Percentiles rank a stretch among this genome's conserved stretches.
Conservation (phyloP, 2,329 filamentous ascomycete genomes). For the Xylaria sp. region DNA sequence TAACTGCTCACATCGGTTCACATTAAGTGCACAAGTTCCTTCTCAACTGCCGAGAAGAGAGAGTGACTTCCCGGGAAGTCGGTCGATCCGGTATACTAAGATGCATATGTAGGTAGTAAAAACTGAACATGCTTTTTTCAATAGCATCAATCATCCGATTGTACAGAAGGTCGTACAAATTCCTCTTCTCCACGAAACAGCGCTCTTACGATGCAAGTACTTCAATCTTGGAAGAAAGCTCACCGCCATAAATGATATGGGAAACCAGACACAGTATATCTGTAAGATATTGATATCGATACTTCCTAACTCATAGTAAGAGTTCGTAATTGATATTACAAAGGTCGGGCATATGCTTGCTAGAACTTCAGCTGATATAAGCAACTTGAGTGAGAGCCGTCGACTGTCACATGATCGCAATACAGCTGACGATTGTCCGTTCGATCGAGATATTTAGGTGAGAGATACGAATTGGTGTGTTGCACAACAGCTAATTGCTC, state of each 20-base stretch:
- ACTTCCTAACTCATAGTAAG: not conserved
- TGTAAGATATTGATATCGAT: not conserved
- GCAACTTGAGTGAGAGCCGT: not conserved
- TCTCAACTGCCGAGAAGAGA: too few relatives aligned
- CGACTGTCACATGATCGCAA: not conserved
- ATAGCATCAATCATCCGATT: not conserved
- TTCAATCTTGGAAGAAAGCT: not conserved
- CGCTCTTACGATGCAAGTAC: not conserved
- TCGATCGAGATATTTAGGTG: not conserved
- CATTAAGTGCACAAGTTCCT: too few relatives aligned
- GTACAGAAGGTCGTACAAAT: not conserved
- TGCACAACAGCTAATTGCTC: too few relatives aligned
- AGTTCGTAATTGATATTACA: not conserved
- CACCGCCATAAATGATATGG: not conserved
- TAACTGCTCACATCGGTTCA: too few relatives aligned
- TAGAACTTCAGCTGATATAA: not conserved
- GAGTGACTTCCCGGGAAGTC: too few relatives aligned
- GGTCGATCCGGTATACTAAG: too few relatives aligned
- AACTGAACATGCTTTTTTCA: not conserved
- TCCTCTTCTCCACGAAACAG: too few relatives aligned
- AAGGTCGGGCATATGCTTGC: not conserved
- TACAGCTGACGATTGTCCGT: not conserved
- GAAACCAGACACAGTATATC: not conserved
- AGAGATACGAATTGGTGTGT: too few relatives aligned
- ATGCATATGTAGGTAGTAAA: not conserved